Base-by-base conservation (phyloP, 1,284 basidiomycete species). In the Microbotryomycetes sp. region DNA sequence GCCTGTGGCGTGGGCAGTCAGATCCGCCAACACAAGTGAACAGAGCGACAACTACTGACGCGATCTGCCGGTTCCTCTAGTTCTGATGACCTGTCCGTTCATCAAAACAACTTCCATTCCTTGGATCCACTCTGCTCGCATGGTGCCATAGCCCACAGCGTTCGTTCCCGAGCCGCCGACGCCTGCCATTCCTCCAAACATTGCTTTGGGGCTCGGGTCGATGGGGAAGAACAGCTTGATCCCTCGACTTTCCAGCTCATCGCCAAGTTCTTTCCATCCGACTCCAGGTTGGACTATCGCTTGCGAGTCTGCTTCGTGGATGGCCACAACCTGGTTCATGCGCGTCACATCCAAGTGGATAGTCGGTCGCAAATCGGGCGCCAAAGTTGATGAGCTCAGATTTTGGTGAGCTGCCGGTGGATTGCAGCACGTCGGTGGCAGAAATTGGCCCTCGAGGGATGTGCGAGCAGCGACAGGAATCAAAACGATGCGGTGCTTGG, bases 11-110 rank as follows among this genome's bases (percentile, higher is more conserved):
- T 4, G 23, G 15, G 31, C 2, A 24, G 41, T 45, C 29, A 45
- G 9, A 41, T 41, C 35, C 9, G 35, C 35, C 35, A 11, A 18
- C 35, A 41, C 18, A 18, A 9, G 35, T 9, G 11, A 41, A 9
- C 18, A 18, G 11, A n/a, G n/a, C n/a, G n/a, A n/a, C n/a, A n/a
- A n/a, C n/a, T n/a, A 56, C 64, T 47, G 5, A 61, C 65, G 55
- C 4, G 66, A 53, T 4, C 66, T 60, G 41, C 57, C 59, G 5
- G 45, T 28, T 0, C 66, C 66, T 7, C 91, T 83, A 0, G 93
- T 97, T 72, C 92, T 92, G 73, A 97, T 91, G 16, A 97, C 87
- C 72, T 93, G 83, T 1, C 93, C 92, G 18, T 84, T 85, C 4
- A 93, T 89, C 4, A 94, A 80, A 0, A 96, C 91, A 5, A 90